Evolutionary conservation across 169 alveolate genomes (phyloP), one percentile per base, ranked within the genome.

Genomic region (Plasmodium vinckei): DNA sequence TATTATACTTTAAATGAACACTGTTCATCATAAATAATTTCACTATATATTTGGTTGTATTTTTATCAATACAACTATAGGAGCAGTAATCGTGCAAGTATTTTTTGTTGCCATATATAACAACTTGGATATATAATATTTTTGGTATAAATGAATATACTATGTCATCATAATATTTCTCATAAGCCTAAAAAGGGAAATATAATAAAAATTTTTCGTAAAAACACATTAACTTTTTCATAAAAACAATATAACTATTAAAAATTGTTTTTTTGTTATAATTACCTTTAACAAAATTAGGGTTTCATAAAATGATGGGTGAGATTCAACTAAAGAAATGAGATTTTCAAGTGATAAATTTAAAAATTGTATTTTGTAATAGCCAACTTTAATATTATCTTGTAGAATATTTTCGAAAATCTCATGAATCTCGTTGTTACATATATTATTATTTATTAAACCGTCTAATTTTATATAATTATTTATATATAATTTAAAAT

Each of bases 131-230:
- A 17, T 19, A 82, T 46, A 82, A 67, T 9, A 82, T 51, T 69
- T 82, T 67, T n/a, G 90, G 90, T 9, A 67, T 65, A 82, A 82
- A 82, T 17, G 90, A 46, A 44, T 68, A 82, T 39, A 82, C 82
- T 23, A 82, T 19, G 46, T 67, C 90, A 61, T 82, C 86, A 53
- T 67, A 82, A 54, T 82, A 53, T 51, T 82, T 57, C 69, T 82
- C 84, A 33, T 82, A 82, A 7, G 84, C 86, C 90, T 82, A 44
- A 42, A 27, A 65, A 56, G 63, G 25, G 72, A 60, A 53, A 23
- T 19, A 69, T n/a, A 44, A 25, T 13, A 23, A 49, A 63, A n/a
- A 17, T 5, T 13, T 25, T 72, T 25, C 51, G 47, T 2, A 59
- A n/a, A 51, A 6, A 13, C n/a, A 59, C 17, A 9, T 9, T 15